Conservation (phyloP, 83 land plant genomes). For the Diphasiastrum complanatum region DNA sequence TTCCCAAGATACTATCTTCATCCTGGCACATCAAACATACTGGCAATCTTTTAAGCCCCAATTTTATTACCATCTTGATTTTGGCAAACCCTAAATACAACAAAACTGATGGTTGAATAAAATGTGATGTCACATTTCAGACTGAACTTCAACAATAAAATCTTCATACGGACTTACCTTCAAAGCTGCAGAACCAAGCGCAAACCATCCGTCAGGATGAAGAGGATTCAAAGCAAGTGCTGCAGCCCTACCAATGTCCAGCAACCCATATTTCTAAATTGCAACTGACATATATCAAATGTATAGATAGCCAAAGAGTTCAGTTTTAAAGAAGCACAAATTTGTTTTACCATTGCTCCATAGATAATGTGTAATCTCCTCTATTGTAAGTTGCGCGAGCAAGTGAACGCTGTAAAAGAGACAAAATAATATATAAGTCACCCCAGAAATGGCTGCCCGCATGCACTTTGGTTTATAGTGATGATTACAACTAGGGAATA, state of each 20-base stretch:
- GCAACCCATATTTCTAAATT: background rate
- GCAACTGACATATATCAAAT: too few relatives aligned
- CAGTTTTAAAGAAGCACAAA: background rate
- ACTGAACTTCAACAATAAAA: too few relatives aligned
- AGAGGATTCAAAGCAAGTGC: conserved; percentile 89
- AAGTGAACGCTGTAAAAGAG: conserved; percentile 58
- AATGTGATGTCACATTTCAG: too few relatives aligned
- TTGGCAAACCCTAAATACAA: too few relatives aligned
- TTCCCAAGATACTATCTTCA: too few relatives aligned
- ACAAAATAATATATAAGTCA: conserved; percentile 1
- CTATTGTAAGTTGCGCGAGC: conserved; percentile 80
- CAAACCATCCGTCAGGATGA: conserved; percentile 99
- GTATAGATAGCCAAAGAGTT: conserved; percentile 4
- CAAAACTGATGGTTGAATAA: too few relatives aligned
- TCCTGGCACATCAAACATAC: too few relatives aligned
- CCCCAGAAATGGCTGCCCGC: background rate
- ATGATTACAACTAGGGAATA: too few relatives aligned
- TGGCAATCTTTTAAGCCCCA: too few relatives aligned
- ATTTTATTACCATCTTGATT: too few relatives aligned
- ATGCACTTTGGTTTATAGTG: too few relatives aligned
- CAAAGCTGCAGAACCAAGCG: conserved; percentile 90
- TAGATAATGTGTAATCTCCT: conserved; percentile 62
- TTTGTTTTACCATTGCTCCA: conserved; percentile 57
- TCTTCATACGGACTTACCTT: conserved; percentile 61
- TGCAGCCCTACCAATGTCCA: conserved; percentile 48